phyloP scores from a whole-genome alignment of 306 rosid genomes.

The Medicago ruthenica region DNA sequence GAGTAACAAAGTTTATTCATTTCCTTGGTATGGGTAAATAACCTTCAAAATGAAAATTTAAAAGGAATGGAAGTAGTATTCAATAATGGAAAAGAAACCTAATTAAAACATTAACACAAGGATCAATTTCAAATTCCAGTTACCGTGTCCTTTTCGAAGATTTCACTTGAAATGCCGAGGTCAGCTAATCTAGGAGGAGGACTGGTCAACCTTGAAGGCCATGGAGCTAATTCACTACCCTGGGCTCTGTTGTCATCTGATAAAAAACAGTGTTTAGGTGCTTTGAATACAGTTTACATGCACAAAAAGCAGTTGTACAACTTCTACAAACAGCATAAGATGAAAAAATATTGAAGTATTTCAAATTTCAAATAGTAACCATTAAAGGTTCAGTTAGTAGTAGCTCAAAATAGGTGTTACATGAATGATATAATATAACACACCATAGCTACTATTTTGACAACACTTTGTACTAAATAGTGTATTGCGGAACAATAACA shows the following conservation, averaged over 20 bases:
- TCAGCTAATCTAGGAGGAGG: slow-evolving; percentile 96
- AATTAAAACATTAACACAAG: slow-evolving; percentile 23
- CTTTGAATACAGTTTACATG: slow-evolving; percentile 20
- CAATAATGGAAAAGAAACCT: background rate
- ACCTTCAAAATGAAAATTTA: background rate
- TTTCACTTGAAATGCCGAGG: slow-evolving; percentile 77
- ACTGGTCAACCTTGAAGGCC: slow-evolving; percentile 84
- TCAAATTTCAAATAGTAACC: slow-evolving; percentile 1
- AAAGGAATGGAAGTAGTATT: background rate
- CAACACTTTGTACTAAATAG: background rate
- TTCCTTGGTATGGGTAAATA: background rate
- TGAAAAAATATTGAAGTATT: background rate
- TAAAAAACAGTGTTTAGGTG: slow-evolving; percentile 32
- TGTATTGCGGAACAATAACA: background rate
- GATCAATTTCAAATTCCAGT: slow-evolving; percentile 33
- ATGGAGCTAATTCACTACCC: slow-evolving; percentile 93
- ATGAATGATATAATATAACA: slow-evolving; percentile 4
- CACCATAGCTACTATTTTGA: background rate
- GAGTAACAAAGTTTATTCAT: background rate
- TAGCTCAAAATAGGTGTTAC: slow-evolving; percentile 16
- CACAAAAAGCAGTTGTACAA: slow-evolving; percentile 14
- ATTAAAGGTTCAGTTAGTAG: background rate
- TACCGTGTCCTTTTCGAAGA: slow-evolving; percentile 89
- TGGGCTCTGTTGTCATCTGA: slow-evolving; percentile 73
- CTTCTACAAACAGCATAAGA: slow-evolving; percentile 24